phyloP scores from a whole-genome alignment of 495 filamentous ascomycete genomes.

The Aeminium ludgeri region DNA sequence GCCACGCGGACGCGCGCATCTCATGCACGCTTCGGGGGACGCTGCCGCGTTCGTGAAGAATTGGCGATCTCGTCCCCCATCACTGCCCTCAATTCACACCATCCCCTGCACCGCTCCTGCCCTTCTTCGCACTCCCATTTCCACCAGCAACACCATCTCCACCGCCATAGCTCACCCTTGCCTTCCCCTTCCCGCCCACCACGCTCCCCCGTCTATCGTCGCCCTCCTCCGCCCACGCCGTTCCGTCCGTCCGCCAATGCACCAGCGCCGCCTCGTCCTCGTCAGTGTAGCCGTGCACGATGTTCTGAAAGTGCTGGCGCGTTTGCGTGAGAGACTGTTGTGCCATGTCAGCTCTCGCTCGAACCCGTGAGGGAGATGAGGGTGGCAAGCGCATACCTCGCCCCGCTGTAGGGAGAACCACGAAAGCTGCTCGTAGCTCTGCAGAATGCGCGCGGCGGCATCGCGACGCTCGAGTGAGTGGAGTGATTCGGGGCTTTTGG shows the following conservation, averaged over 20 bases:
- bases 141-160: background rate
- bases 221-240: conserved; percentile 7
- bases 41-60: too few relatives aligned
- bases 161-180: conserved; percentile 4
- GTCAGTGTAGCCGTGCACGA: conserved; percentile 9
- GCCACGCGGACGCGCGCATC: too few relatives aligned
- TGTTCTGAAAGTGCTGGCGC: conserved; percentile 15
- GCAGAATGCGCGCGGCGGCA: conserved; percentile 10
- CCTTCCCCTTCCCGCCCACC: conserved; percentile 9
- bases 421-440: conserved; percentile 15
- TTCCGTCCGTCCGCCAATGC: conserved; percentile 7
- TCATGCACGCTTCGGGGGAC: too few relatives aligned
- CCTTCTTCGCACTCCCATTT: background rate
- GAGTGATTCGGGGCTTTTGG: conserved; percentile 9
- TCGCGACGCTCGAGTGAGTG: conserved; percentile 4
- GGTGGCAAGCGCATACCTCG: conserved; percentile 7
- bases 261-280: conserved; percentile 11
- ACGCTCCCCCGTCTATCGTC: background rate
- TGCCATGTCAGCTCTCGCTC: background rate
- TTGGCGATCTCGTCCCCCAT: too few relatives aligned
- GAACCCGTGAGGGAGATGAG: background rate
- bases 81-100: too few relatives aligned
- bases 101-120: background rate
- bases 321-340: conserved; percentile 12
- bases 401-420: conserved; percentile 13